Conservation (phyloP, 805 yeast genomes). For the Peterozyma toletana region DNA sequence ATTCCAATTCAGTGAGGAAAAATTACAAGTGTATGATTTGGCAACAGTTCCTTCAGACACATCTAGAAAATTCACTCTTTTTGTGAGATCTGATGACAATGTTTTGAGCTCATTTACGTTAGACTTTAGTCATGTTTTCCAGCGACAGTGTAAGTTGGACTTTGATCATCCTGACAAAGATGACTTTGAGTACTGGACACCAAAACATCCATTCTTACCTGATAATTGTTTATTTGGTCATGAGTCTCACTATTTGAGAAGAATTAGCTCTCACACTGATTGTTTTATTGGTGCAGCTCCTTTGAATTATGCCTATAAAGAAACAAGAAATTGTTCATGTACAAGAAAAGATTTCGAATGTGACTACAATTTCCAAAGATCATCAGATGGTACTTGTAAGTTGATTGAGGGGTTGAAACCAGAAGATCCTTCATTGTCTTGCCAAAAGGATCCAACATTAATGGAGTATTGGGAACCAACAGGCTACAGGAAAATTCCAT, state of each 20-base stretch:
- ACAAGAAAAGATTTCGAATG: conserved; percentile 87
- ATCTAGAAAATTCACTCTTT: conserved; percentile 64
- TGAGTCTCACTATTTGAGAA: conserved; percentile 50
- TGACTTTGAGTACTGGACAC: conserved; percentile 63
- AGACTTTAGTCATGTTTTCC: conserved; percentile 47
- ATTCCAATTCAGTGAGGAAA: conserved; percentile 51
- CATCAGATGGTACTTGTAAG: conserved; percentile 77
- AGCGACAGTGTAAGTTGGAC: conserved; percentile 49
- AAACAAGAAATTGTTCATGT: conserved; percentile 69
- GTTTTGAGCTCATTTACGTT: conserved; percentile 33
- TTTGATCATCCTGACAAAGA: conserved; percentile 31
- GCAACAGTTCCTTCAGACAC: conserved; percentile 87
- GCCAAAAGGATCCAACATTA: conserved; percentile 43
- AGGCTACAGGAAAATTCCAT: conserved; percentile 82
- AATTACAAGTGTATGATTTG: conserved; percentile 59
- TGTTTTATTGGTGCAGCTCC: conserved; percentile 71
- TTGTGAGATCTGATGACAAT: conserved; percentile 39
- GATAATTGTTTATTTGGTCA: conserved; percentile 68
- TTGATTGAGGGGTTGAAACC: conserved; percentile 71
- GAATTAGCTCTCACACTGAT: conserved; percentile 44
- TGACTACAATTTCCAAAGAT: conserved; percentile 75
- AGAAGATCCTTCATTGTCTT: conserved; percentile 53
- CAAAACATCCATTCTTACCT: conserved; percentile 45
- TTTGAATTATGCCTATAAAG: conserved; percentile 47
- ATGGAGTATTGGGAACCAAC: conserved; percentile 82